Percentiles rank a stretch among this genome's conserved stretches.
Conservation (phyloP, 164 flowering plant genomes). For the Umbilicus rupestris region DNA sequence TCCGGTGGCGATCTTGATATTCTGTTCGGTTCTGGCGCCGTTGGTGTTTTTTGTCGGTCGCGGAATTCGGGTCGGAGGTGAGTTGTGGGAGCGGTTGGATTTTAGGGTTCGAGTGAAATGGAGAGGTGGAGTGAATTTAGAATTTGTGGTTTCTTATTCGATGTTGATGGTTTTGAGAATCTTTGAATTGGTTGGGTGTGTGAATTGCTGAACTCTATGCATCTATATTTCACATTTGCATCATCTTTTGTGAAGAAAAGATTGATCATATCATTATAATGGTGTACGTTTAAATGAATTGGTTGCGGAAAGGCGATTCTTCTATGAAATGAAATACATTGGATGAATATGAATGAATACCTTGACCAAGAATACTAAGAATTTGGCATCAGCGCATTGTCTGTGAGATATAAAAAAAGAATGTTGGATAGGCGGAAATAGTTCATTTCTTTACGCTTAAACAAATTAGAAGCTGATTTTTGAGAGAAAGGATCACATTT, state of each 20-base stretch:
- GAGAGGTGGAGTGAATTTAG: too few relatives aligned
- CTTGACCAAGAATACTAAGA: too few relatives aligned
- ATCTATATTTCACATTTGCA: background rate
- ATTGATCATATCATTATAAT: background rate
- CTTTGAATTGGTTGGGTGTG: background rate
- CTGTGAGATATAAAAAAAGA: too few relatives aligned
- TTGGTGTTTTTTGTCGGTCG: slow-evolving; percentile 46
- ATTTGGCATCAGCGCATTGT: too few relatives aligned
- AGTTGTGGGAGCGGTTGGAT: slow-evolving; percentile 9
- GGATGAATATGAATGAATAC: too few relatives aligned
- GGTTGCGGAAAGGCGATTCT: too few relatives aligned
- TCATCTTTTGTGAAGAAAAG: background rate
- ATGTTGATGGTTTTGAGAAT: too few relatives aligned
- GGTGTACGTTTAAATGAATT: too few relatives aligned
- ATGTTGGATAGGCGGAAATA: background rate
- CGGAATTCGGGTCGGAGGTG: slow-evolving; percentile 29
- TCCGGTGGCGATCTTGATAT: slow-evolving; percentile 19
- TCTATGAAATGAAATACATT: too few relatives aligned
- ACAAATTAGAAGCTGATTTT: background rate
- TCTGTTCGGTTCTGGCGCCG: slow-evolving; percentile 41
- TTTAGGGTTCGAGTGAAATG: background rate
- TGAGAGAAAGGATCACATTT: background rate
- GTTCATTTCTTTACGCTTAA: background rate
- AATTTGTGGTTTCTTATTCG: too few relatives aligned
- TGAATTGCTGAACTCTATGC: background rate